Evolutionary conservation across 116 monocot genomes (phyloP).

Genomic region (Iris pallida): DNA sequence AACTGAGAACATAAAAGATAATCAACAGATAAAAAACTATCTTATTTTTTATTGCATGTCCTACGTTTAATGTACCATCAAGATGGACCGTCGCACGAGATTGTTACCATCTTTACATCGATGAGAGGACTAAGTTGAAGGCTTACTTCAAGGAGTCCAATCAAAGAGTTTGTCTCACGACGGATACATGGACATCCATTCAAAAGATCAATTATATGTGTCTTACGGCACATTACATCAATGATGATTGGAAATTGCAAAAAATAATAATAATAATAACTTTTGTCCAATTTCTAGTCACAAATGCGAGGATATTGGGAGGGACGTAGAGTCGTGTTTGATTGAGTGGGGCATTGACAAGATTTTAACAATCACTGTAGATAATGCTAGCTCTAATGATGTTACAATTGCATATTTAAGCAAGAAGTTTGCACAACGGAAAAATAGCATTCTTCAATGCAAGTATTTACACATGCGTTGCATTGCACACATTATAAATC

Average conservation of each 20-base stretch:
- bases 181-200: neutral
- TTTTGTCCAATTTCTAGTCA: neutral
- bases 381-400: conserved; percentile 5
- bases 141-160: neutral
- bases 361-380: neutral
- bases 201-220: neutral
- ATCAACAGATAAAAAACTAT: too few species aligned
- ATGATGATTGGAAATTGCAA: neutral
- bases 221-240: neutral
- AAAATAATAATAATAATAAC: neutral
- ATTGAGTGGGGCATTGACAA: neutral
- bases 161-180: neutral
- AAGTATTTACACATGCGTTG: too few species aligned
- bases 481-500: too few species aligned
- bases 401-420: too few species aligned
- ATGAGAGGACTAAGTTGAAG: conserved; percentile 3
- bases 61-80: too few species aligned
- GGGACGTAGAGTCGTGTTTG: neutral
- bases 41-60: too few species aligned
- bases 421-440: too few species aligned
- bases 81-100: neutral
- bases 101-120: conserved; percentile 1
- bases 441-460: too few species aligned
- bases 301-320: neutral
- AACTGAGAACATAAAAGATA: too few species aligned